Percentiles rank a stretch among this genome's conserved stretches.
phyloP scores from a whole-genome alignment of 2,329 filamentous ascomycete genomes.

The Ceratocystiopsis brevicomis region DNA sequence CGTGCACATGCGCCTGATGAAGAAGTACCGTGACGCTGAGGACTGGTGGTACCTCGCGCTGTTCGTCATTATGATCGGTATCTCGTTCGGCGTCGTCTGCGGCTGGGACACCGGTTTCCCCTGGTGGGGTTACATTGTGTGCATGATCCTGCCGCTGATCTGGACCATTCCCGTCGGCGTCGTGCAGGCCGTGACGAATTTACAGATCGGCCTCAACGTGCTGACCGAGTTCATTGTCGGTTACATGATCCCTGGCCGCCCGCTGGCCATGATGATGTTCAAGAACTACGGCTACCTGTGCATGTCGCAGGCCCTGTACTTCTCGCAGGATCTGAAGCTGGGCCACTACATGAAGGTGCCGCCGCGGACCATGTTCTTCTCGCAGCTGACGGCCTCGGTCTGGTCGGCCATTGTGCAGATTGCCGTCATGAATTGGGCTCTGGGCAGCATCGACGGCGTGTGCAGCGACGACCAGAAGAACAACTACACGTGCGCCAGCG shows the following conservation, averaged over 20 bases:
- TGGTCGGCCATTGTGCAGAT: conserved; percentile 46
- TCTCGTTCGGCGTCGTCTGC: conserved; percentile 33
- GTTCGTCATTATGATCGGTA: conserved; percentile 32
- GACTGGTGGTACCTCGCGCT: conserved; percentile 39
- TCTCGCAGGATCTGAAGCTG: conserved; percentile 48
- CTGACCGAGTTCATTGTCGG: conserved; percentile 57
- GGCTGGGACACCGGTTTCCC: conserved; percentile 38
- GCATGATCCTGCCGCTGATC: conserved; percentile 35
- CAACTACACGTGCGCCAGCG: conserved; percentile 36
- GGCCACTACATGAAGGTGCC: conserved; percentile 59
- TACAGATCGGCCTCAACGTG: conserved; percentile 52
- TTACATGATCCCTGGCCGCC: conserved; percentile 55
- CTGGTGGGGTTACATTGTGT: conserved; percentile 38
- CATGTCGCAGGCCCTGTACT: conserved; percentile 45
- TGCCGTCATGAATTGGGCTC: conserved; percentile 45
- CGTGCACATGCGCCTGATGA: conserved; percentile 41
- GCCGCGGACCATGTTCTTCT: conserved; percentile 40
- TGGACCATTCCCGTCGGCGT: conserved; percentile 45
- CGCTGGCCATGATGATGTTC: conserved; percentile 56
- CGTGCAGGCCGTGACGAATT: conserved; percentile 50
- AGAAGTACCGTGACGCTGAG: conserved; percentile 38
- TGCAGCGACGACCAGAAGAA: conserved; percentile 35
- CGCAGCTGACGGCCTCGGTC: conserved; percentile 38
- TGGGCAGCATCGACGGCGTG: conserved; percentile 41
- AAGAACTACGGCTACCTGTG: conserved; percentile 45